Conservation (phyloP, 805 yeast genomes). For the Myxozyma nipponensis region DNA sequence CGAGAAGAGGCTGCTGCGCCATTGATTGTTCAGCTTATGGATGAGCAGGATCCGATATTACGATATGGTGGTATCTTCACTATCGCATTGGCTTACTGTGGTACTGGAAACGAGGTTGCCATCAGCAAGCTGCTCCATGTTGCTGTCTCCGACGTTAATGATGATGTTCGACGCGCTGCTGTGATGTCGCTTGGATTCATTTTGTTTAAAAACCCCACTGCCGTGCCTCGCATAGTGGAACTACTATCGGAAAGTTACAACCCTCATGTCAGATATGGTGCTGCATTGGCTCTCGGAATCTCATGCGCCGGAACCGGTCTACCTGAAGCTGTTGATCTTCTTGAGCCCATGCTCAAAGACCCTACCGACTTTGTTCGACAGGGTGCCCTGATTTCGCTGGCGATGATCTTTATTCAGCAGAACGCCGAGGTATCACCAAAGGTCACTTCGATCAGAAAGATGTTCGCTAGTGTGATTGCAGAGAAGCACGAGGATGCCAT, state of each 20-base stretch:
- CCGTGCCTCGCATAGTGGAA: slow-evolving; percentile 93
- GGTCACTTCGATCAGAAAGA: slow-evolving; percentile 70
- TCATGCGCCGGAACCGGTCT: slow-evolving; percentile 94
- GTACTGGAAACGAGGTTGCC: slow-evolving; percentile 88
- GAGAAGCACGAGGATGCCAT: slow-evolving; percentile 94
- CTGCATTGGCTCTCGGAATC: slow-evolving; percentile 94
- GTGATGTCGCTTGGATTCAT: slow-evolving; percentile 90
- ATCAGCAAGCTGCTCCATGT: slow-evolving; percentile 80
- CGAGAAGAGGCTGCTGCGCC: slow-evolving; percentile 76
- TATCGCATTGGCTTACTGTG: slow-evolving; percentile 92
- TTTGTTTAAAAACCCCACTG: slow-evolving; percentile 81
- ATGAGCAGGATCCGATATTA: slow-evolving; percentile 73
- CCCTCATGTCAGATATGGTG: slow-evolving; percentile 97
- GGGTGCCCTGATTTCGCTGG: slow-evolving; percentile 88
- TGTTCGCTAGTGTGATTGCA: slow-evolving; percentile 67
- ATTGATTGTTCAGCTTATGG: slow-evolving; percentile 60
- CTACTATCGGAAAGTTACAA: slow-evolving; percentile 89
- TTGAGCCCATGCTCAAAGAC: slow-evolving; percentile 89
- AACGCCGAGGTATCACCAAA: slow-evolving; percentile 79
- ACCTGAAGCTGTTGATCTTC: slow-evolving; percentile 82
- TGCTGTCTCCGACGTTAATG: slow-evolving; percentile 95
- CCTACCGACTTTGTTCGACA: slow-evolving; percentile 97
- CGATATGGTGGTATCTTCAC: slow-evolving; percentile 97
- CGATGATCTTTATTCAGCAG: slow-evolving; percentile 86
- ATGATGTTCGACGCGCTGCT: slow-evolving; percentile 95